Evolutionary conservation across 2,329 filamentous ascomycete genomes (phyloP), one percentile per base, ranked within the genome.

Genomic region (Allantophomopsis cytisporea): DNA sequence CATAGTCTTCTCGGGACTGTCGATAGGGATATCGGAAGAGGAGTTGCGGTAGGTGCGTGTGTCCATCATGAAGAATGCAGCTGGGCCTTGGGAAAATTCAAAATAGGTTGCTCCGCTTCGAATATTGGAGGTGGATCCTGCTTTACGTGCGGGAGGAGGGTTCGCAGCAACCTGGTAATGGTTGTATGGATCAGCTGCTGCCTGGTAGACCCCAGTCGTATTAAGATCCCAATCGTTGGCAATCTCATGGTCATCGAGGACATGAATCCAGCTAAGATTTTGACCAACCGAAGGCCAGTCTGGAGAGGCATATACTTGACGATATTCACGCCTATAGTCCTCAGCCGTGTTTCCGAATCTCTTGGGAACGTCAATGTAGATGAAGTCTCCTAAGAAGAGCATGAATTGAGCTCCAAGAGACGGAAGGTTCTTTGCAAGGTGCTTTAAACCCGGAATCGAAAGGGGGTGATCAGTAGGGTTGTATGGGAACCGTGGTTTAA

Each of bases 201-300:
- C 74, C 2, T 70, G 60, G 54, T 89, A 95, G 0, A 94, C 73
- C 5, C 84, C 83, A 0, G 84, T 87, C 12, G 74, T 80, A 55
- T 89, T 91, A 14, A 72, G 68, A 43, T 81, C 77, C 87, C 88
- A 96, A 60, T 96, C 91, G 50, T 98, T 96, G 5, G 74, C 73
- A 45, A 98, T 95, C 56, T 98, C 91, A 53, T 98, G 91, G 56
- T 98, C 91, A 54, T 98, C 91, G 6, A 95, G 73, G 2, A 94
- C 88, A 54, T 98, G 91, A 35, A 96, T 85, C 91, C 91, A 98
- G 50, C 88, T 93, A n/a, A 96, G 65, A 40, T 86, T 79, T 48
- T 81, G 69, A 1, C 76, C 76, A 10, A 83, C 77, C 1, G 76
- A 64, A 1, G 73, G 67, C 91, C 91, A 98, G 47, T 94, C 89